Conservation (phyloP, 768 basidiomycete species). For the Leucosporidium scottii region DNA sequence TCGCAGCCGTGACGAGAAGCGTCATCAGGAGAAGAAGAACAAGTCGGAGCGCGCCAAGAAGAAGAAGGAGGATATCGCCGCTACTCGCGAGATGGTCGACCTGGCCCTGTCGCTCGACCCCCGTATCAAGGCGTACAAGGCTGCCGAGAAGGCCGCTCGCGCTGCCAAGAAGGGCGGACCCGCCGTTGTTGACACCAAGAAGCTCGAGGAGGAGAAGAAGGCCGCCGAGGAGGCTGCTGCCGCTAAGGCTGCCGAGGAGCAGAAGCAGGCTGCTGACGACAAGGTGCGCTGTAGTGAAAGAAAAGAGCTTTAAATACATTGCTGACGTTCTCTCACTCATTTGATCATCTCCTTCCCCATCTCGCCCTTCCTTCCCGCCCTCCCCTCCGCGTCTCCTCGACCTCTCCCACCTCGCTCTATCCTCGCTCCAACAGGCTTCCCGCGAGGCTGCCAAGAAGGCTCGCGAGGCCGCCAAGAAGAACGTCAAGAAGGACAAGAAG, state of each 20-base stretch:
- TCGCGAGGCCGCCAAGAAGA: slow-evolving; percentile 50
- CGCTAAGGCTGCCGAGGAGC: slow-evolving; percentile 53
- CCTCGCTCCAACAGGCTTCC: slow-evolving; percentile 54
- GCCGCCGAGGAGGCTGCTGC: slow-evolving; percentile 57
- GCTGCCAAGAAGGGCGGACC: slow-evolving; percentile 60
- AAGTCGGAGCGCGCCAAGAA: slow-evolving; percentile 88
- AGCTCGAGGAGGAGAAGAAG: slow-evolving; percentile 49
- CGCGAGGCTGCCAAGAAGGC: slow-evolving; percentile 90
- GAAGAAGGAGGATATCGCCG: slow-evolving; percentile 95
- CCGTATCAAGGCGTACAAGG: slow-evolving; percentile 93
- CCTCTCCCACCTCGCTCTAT: not conserved
- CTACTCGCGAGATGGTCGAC: slow-evolving; percentile 80
- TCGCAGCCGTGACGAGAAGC: slow-evolving; percentile 88
- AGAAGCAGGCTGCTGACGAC: slow-evolving; percentile 59
- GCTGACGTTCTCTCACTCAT: not conserved
- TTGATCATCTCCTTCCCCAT: not conserved
- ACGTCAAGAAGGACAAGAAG: slow-evolving; percentile 38
- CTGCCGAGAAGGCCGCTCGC: slow-evolving; percentile 87
- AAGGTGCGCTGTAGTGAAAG: slow-evolving; percentile 49
- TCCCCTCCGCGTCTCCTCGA: not conserved
- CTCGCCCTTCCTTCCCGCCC: not conserved
- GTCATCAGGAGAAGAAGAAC: slow-evolving; percentile 99
- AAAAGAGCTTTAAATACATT: not conserved
- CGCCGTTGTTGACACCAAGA: slow-evolving; percentile 41
- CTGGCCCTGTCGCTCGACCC: slow-evolving; percentile 73